Evolutionary conservation across 2,329 filamentous ascomycete species (phyloP), one percentile per base, ranked within the genome.

Genomic region (Leptographium wingfieldii): DNA sequence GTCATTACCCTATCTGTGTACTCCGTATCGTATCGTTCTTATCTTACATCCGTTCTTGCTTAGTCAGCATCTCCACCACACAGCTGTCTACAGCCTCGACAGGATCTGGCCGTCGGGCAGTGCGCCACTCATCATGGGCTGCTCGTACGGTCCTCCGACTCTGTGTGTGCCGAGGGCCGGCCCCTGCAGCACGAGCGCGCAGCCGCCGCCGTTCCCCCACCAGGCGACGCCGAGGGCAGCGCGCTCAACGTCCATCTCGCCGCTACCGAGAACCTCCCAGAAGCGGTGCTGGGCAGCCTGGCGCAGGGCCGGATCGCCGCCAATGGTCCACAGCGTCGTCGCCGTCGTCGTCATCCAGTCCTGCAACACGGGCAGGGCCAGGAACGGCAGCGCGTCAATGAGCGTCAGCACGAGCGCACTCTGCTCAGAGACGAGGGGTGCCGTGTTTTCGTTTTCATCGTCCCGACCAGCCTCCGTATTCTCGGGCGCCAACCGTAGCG

Each of bases 201-300:
- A 82, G 73, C 73, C 81, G 7, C 80, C 80, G 43, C 72, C 72
- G 14, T 77, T 79, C 12, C 84, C 88, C 92, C 92, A 96, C 92
- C 92, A 96, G 2, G 83, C 82, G 22, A 95, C 87, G 56, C 87
- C 90, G 38, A 88, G 79, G 49, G 86, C 83, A 7, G 89, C 86
- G 62, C 90, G 80, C 69, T 95, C 88, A 29, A 95, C 86, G 71
- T 96, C 91, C 83, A 96, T 87, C 73, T 95, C 90, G 3, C 90
- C 90, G 66, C 81, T 85, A 49, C 85, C 85, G 11, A 96, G 73
- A 3, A 90, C 80, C 61, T 94, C 85, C 85, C 88, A 91, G 70
- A 95, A 87, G 56, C 90, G 77, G 63, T 83, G 79, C 68, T 85
- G 84, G 46, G 85, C 88, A 2, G 77, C 74, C 55, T 84, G 79